Conservation (phyloP, 768 basidiomycete genomes). For the Tulasnella calospora region DNA sequence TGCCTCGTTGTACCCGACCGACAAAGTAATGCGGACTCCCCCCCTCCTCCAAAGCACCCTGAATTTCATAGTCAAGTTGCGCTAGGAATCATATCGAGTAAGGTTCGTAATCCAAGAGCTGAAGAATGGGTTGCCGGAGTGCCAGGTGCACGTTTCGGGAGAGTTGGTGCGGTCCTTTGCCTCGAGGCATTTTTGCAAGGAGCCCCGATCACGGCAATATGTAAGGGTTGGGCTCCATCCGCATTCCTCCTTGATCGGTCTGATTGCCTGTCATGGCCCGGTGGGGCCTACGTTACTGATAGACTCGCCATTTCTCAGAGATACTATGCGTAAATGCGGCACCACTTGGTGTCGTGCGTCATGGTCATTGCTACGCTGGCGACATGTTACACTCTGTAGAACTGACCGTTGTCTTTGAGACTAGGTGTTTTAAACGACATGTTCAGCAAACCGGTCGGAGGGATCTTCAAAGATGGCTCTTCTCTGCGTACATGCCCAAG, state of each 20-base stretch:
- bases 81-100: neutral
- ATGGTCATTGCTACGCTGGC: neutral
- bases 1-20: neutral
- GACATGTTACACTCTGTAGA: neutral
- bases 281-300: constrained; percentile 1
- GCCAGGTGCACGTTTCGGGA: neutral
- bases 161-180: neutral
- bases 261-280: neutral
- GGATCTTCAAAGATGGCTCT: neutral
- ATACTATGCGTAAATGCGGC: neutral
- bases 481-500: neutral
- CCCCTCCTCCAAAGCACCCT: neutral
- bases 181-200: neutral
- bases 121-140: neutral
- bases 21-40: neutral
- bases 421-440: neutral
- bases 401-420: neutral
- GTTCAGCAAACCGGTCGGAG: neutral
- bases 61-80: neutral
- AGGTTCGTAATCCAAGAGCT: neutral
- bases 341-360: neutral
- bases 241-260: neutral
- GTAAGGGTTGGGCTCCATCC: neutral
- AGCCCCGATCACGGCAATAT: constrained; percentile 1
- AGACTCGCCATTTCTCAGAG: neutral